Percentiles rank a stretch among this genome's conserved stretches.
phyloP scores from a whole-genome alignment of 331 rosid genomes.

The Pyrus hybrid region DNA sequence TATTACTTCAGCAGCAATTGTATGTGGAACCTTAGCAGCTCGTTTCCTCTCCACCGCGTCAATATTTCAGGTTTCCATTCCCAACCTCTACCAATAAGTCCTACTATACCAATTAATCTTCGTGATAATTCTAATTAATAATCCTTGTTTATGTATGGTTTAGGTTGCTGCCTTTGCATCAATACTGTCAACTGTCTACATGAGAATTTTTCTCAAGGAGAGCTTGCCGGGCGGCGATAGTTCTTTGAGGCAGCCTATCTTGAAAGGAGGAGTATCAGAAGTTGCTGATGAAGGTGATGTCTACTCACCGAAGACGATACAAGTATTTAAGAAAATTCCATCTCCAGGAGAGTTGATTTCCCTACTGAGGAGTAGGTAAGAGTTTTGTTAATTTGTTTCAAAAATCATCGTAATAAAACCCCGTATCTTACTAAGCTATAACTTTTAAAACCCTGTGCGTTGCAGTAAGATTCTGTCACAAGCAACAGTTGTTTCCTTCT shows the following conservation, averaged over 20 bases:
- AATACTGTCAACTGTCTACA: conserved; percentile 49
- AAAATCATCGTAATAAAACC: not conserved
- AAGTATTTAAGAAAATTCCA: conserved; percentile 43
- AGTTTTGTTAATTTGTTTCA: not conserved
- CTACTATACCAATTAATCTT: not conserved
- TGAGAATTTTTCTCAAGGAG: conserved; percentile 80
- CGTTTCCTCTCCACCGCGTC: conserved; percentile 58
- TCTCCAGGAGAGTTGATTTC: conserved; percentile 30
- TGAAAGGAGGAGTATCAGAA: conserved; percentile 27
- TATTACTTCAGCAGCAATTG: conserved; percentile 50
- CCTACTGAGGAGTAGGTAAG: conserved; percentile 57
- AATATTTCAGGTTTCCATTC: conserved; percentile 46
- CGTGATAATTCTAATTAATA: not conserved
- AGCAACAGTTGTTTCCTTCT: conserved; percentile 59
- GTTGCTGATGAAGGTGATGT: conserved; percentile 8
- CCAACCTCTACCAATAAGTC: not conserved
- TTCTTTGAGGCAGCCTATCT: conserved; percentile 43
- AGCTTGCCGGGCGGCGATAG: conserved; percentile 23
- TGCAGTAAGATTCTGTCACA: conserved; percentile 69
- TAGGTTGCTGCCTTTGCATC: conserved; percentile 63
- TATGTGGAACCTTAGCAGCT: conserved; percentile 66
- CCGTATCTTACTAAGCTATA: not conserved
- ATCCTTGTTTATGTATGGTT: not conserved
- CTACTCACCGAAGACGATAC: conserved; percentile 6
- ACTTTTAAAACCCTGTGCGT: conserved; percentile 3